A percentile compares a stretch with the other conserved stretches of the same genome.
Evolutionary conservation across 495 filamentous ascomycete species (phyloP).

Genomic region (Chaetomium tenue): DNA sequence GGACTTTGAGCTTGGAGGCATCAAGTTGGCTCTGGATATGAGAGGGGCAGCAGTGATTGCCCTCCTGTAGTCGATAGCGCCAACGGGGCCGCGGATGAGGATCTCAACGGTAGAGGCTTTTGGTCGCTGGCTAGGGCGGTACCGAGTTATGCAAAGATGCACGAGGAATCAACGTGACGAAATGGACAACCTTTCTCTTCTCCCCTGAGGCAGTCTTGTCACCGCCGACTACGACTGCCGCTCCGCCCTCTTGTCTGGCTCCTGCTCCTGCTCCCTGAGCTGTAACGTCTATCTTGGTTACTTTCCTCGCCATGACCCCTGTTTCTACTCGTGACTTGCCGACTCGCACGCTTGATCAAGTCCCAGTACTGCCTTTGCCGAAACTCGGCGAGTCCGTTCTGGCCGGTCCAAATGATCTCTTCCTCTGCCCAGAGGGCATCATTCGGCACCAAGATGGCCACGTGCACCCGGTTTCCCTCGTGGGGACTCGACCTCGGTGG

Average conservation of each 20-base stretch:
- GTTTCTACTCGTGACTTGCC: conserved; percentile 8
- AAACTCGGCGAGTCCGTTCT: conserved; percentile 24
- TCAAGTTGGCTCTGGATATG: neutral
- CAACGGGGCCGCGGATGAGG: no score
- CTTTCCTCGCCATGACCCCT: neutral
- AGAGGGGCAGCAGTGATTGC: neutral
- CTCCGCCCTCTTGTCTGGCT: neutral
- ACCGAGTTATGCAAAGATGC: no score
- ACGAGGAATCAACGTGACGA: no score
- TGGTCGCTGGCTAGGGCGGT: no score
- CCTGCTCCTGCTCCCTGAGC: neutral
- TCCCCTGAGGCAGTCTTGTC: neutral
- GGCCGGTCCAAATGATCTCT: conserved; percentile 32
- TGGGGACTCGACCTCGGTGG: conserved; percentile 23
- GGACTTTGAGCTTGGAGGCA: neutral
- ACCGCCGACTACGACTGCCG: neutral
- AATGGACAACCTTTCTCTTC: neutral
- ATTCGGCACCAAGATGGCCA: conserved; percentile 28
- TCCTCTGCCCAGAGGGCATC: conserved; percentile 30
- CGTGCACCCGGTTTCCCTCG: conserved; percentile 28
- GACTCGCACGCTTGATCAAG: conserved; percentile 22
- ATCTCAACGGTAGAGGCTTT: no score
- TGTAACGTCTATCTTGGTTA: no score
- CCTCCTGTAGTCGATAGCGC: no score
- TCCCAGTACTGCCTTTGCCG: conserved; percentile 26